phyloP scores from a whole-genome alignment of 768 basidiomycete species.

The Baorangia bicolor region DNA sequence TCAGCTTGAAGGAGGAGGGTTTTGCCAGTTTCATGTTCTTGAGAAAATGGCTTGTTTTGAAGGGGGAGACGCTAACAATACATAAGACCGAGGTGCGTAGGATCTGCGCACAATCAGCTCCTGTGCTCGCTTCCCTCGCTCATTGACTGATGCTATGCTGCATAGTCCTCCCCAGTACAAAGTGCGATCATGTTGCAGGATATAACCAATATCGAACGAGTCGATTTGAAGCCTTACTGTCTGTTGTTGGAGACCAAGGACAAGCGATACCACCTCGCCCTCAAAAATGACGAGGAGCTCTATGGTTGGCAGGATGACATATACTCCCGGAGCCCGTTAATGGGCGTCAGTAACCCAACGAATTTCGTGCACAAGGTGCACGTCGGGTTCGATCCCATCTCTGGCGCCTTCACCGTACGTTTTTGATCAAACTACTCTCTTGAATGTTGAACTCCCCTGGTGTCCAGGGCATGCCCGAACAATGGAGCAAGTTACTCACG shows the following conservation, averaged over 20 bases:
- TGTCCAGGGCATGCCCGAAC: constrained; percentile 87
- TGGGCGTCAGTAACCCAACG: constrained; percentile 92
- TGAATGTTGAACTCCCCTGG: not conserved
- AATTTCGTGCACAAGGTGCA: constrained; percentile 99
- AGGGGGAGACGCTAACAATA: constrained; percentile 72
- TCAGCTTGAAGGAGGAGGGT: constrained; percentile 91
- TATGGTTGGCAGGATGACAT: constrained; percentile 99
- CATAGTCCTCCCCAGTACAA: constrained; percentile 55
- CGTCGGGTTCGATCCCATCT: constrained; percentile 93
- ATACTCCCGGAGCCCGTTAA: constrained; percentile 85
- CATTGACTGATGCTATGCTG: constrained; percentile 7
- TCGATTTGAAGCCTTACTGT: constrained; percentile 94
- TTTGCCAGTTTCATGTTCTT: constrained; percentile 91
- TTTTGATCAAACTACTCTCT: not conserved
- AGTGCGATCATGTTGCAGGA: constrained; percentile 67
- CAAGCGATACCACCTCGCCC: constrained; percentile 73
- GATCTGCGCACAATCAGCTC: not conserved
- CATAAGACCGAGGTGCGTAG: constrained; percentile 87
- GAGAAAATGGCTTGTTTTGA: constrained; percentile 86
- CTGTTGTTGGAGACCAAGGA: constrained; percentile 83
- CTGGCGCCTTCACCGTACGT: constrained; percentile 91
- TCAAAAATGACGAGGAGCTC: constrained; percentile 95
- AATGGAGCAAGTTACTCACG: constrained; percentile 96
- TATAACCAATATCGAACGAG: constrained; percentile 85
- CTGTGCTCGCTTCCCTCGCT: not conserved